A percentile compares a stretch with the other conserved stretches of the same genome.
phyloP scores from a whole-genome alignment of 2,329 filamentous ascomycete genomes.

The Exophiala bonariae region DNA sequence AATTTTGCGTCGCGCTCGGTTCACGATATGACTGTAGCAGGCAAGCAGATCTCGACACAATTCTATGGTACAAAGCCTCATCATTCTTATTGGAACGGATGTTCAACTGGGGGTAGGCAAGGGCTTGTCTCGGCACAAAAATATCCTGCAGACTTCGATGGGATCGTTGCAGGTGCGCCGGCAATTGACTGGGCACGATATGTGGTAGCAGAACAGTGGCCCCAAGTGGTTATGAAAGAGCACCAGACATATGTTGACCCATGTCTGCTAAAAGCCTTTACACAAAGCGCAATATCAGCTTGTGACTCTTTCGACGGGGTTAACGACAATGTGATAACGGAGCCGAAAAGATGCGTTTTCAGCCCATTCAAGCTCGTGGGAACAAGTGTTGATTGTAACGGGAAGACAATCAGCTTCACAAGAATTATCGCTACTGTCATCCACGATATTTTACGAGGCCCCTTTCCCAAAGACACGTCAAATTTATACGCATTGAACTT shows the following conservation, averaged over 20 bases:
- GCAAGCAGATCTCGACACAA: slow-evolving; percentile 7
- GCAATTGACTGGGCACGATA: slow-evolving; percentile 27
- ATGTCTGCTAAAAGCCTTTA: slow-evolving; percentile 38
- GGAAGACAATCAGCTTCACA: slow-evolving; percentile 27
- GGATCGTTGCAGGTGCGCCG: slow-evolving; percentile 30
- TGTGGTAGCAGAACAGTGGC: slow-evolving; percentile 30
- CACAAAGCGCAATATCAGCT: slow-evolving; percentile 32
- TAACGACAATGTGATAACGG: slow-evolving; percentile 26
- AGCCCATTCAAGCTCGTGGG: slow-evolving; percentile 5
- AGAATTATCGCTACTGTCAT: slow-evolving; percentile 32
- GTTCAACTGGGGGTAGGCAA: slow-evolving; percentile 61
- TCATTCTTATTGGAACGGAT: slow-evolving; percentile 54
- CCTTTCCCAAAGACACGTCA: slow-evolving; percentile 23
- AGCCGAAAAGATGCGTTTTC: slow-evolving; percentile 14
- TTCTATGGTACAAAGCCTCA: slow-evolving; percentile 10
- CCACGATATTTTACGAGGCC: slow-evolving; percentile 35
- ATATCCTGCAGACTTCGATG: slow-evolving; percentile 29
- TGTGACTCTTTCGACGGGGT: slow-evolving; percentile 30
- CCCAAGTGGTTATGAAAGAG: slow-evolving; percentile 27
- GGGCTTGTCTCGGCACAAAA: slow-evolving; percentile 49
- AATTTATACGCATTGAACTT: neutral
- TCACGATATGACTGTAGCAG: slow-evolving; percentile 35
- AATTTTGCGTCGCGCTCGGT: slow-evolving; percentile 36
- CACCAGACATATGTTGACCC: neutral
- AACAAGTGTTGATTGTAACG: slow-evolving; percentile 2